Evolutionary conservation across 2,329 filamentous ascomycete species (phyloP), one percentile per base, ranked within the genome.

Genomic region (Cladorrhinum sp.): DNA sequence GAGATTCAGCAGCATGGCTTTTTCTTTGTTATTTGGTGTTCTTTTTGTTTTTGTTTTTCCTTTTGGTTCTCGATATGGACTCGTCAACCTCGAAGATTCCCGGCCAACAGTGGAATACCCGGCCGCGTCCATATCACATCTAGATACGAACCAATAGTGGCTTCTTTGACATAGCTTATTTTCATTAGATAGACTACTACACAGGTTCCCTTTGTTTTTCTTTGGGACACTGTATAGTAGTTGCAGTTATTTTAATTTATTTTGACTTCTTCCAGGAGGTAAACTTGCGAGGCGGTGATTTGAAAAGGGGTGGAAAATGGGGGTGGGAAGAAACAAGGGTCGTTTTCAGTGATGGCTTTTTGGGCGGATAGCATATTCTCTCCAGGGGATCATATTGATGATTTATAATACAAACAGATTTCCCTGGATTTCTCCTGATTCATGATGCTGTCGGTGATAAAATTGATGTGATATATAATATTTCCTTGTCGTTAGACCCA

Each of bases 111-210:
- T 65, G 64, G 64, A 66, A 67, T 63, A 68, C 60, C 49, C 49
- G 64, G 64, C 65, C 64, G 66, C 65, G 67, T 65, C 66, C 65
- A 69, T 69, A 65, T 69, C 33, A 69, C 30, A 46, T 56, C 61
- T 67, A 69, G 60, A 66, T 65, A 66, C 54, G 61, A 63, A 64
- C 65, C 65, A 57, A 67, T 68, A 69, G 66, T 65, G 66, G 60
- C 65, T 16, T 69, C 65, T 30, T 62, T 69, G 64, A 68, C 30
- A 57, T 49, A 61, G 50, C 56, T 56, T 65, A 55, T 58, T 58
- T 59, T 20, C 26, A 36, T 36, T 3, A 16, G 33, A 12, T 42
- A 46, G 42, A 46, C 42, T 46, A 46, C 16, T 16, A 46, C 42
- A 46, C 16, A 20, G n/a, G 4, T 18, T 46, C 18, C 42, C 18